Conservation (phyloP, 805 yeast genomes). For the Wickerhamiella spandovensis region DNA sequence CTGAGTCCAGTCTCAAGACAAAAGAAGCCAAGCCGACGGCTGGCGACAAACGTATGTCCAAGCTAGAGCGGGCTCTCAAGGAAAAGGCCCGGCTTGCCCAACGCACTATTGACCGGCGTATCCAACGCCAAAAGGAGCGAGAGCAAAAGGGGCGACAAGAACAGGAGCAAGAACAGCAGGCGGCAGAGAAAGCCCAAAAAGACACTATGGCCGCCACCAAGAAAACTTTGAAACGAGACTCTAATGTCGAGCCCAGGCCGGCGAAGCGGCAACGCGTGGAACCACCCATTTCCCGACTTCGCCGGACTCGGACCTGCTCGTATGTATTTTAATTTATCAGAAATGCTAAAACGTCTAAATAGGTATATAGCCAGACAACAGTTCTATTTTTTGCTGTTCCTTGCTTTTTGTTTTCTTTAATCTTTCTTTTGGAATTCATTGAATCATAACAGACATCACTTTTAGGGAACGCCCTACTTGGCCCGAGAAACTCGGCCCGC, state of each 20-base stretch:
- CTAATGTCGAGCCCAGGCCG: not conserved
- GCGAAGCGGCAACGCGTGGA: not conserved
- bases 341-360: not conserved
- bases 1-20: too few relatives aligned
- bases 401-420: too few relatives aligned
- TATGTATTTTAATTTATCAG: not conserved
- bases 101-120: not conserved
- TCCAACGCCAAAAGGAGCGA: not conserved
- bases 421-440: not conserved
- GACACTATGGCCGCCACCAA: too few relatives aligned
- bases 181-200: too few relatives aligned
- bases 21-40: too few relatives aligned
- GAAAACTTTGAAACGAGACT: too few relatives aligned
- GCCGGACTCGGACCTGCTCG: not conserved
- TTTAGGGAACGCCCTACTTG: not conserved
- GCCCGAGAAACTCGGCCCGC: conserved; percentile 24
- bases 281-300: not conserved
- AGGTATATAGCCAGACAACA: too few relatives aligned
- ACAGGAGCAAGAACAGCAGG: too few relatives aligned
- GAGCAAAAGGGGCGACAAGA: not conserved
- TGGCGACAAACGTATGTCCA: too few relatives aligned
- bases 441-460: not conserved
- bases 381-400: not conserved
- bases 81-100: not conserved
- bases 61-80: not conserved